These are phyloP conservation scores for Colletotrichum higginsianum DNA, from an alignment of 2,329 filamentous ascomycete genomes.

Conservation along the genomic window DNA sequence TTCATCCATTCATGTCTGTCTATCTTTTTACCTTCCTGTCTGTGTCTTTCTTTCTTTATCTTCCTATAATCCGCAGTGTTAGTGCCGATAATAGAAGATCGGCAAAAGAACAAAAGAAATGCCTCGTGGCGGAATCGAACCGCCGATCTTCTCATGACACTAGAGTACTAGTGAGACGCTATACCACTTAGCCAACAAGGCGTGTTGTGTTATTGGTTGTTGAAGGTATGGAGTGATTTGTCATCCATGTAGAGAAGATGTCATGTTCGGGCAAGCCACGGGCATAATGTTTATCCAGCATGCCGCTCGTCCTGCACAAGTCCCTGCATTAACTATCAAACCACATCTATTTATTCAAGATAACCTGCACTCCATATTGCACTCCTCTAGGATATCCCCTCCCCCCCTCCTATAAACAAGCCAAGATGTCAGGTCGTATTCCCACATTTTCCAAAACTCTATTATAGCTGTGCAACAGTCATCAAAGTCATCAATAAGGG, in stretches of 20 bases:
- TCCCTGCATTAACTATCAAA: too few species aligned
- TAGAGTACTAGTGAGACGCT: slow-evolving; percentile 40
- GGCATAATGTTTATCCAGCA: background rate
- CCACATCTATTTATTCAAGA: too few species aligned
- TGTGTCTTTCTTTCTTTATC: too few species aligned
- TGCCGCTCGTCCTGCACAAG: background rate
- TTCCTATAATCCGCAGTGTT: background rate
- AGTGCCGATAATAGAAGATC: background rate
- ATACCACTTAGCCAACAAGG: slow-evolving; percentile 42
- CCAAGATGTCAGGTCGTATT: slow-evolving; percentile 7
- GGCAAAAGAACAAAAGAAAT: fast-evolving
- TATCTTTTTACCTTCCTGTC: background rate
- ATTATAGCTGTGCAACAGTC: background rate
- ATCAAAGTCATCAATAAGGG: background rate
- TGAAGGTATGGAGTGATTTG: background rate
- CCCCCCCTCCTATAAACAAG: background rate
- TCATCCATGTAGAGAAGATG: too few species aligned
- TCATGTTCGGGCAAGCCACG: too few species aligned
- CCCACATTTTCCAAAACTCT: background rate
- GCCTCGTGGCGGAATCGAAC: slow-evolving; percentile 42
- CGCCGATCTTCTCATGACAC: slow-evolving; percentile 39
- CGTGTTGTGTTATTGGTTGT: background rate
- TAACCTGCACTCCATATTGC: background rate
- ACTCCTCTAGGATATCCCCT: background rate
- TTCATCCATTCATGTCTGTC: background rate